phyloP scores from a whole-genome alignment of 495 filamentous ascomycete species.

The Bombardia bombarda region DNA sequence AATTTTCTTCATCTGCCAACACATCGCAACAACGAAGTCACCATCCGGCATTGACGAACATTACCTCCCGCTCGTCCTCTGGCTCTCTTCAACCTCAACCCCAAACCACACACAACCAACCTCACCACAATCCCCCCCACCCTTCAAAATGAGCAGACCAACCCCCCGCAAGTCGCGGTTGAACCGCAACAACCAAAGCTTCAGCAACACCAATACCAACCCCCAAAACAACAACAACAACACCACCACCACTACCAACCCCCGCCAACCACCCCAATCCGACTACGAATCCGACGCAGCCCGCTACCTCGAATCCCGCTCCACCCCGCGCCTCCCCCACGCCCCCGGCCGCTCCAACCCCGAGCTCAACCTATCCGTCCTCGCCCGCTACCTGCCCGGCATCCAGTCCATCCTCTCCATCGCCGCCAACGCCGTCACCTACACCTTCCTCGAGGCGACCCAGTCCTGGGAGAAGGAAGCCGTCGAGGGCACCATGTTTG shows the following conservation, averaged over 20 bases:
- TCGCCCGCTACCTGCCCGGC: constrained; percentile 64
- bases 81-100: neutral
- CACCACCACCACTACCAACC: constrained; percentile 3
- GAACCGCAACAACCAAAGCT: constrained; percentile 31
- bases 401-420: constrained; percentile 62
- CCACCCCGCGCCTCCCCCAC: constrained; percentile 12
- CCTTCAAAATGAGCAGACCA: constrained; percentile 16
- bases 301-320: constrained; percentile 31
- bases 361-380: constrained; percentile 73
- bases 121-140: constrained; percentile 4
- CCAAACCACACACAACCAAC: neutral
- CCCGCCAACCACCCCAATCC: constrained; percentile 33
- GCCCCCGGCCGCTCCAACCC: constrained; percentile 56
- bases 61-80: no score
- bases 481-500: constrained; percentile 75
- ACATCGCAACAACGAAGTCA: neutral
- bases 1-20: neutral
- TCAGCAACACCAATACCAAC: constrained; percentile 1
- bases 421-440: constrained; percentile 68
- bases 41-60: neutral
- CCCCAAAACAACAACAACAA: neutral
- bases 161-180: constrained; percentile 28
- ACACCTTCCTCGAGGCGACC: constrained; percentile 55
- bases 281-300: constrained; percentile 57
- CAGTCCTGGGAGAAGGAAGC: constrained; percentile 68